Evolutionary conservation across 345 rosid species (phyloP), one percentile per base, ranked within the genome.

Genomic region (Gossypium arboreum): DNA sequence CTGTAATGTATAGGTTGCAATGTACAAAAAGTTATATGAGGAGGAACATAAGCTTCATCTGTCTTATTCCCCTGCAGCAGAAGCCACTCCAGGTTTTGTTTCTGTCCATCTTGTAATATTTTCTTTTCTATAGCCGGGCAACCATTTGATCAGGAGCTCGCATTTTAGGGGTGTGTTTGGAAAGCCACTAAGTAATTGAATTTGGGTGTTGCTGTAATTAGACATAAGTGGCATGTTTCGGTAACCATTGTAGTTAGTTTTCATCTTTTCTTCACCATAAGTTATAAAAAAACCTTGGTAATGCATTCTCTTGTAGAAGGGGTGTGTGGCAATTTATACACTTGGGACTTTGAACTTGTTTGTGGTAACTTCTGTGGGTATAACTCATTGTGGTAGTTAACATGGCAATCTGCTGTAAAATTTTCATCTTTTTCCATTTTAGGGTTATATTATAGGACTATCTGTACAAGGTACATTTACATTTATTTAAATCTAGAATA

Each of bases 11-110:
- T 77, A 94, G 98, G 98, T 94, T 84, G 91, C 94, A 39, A 90
- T 90, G 98, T 94, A 94, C 79, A 94, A 87, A 82, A 90, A 91
- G 79, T 76, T 94, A 52, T 94, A 91, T 76, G 98, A 94, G 80
- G 97, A 94, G 85, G 98, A 91, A 64, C 97, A 91, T 24, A 94
- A 87, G 57, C 87, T 71, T 75, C 87, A 81, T 75, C 81, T 86
- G 29, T 86, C 94, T 44, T 72, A 77, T 81, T 73, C 85, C 52
- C 86, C 44, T 55, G 64, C 88, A 58, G 47, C 87, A 59, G 82
- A 80, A 75, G 76, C 78, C 34, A 76, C 83, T 75, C 73, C 85
- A 86, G 97, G 98, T 94, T 80, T 58, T 80, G 65, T 44, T 77
- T 79, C 81, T 79, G 27, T 64, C 29, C 70, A 48, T 47, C 68